Conservation (phyloP, 2,329 filamentous ascomycete species). For the Clonostachys sp. region DNA sequence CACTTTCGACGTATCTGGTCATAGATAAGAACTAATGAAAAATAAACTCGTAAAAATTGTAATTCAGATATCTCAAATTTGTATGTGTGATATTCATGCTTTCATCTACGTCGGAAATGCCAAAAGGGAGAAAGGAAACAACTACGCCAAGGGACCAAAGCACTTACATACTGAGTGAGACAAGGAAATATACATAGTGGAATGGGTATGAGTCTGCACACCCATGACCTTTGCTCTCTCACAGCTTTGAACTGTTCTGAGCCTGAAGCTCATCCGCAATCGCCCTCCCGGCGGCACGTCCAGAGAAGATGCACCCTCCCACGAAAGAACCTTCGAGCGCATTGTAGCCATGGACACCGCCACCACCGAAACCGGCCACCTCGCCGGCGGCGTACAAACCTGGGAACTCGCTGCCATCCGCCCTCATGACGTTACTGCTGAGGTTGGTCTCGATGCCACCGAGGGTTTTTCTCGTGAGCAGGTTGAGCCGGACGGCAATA, state of each 20-base stretch:
- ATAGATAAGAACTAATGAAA: too few relatives aligned
- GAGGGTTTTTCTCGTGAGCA: slow-evolving; percentile 57
- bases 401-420: slow-evolving; percentile 40
- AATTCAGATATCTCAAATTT: too few relatives aligned
- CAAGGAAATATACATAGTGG: too few relatives aligned
- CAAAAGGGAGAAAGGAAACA: too few relatives aligned
- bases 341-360: slow-evolving; percentile 58
- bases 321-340: slow-evolving; percentile 59
- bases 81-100: too few relatives aligned
- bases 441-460: slow-evolving; percentile 57
- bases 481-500: slow-evolving; percentile 56
- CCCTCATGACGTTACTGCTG: slow-evolving; percentile 47
- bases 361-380: slow-evolving; percentile 56
- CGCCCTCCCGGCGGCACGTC: slow-evolving; percentile 48
- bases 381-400: slow-evolving; percentile 58
- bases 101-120: too few relatives aligned
- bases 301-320: slow-evolving; percentile 60
- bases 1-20: too few relatives aligned
- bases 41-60: too few relatives aligned
- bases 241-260: slow-evolving; percentile 1
- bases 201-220: too few relatives aligned
- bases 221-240: background rate
- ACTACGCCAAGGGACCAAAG: too few relatives aligned
- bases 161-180: too few relatives aligned
- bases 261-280: slow-evolving; percentile 40